A percentile compares a stretch with the other conserved stretches of the same genome.
Evolutionary conservation across 116 monocot genomes (phyloP).

Genomic region (Thalassia testudinum): DNA sequence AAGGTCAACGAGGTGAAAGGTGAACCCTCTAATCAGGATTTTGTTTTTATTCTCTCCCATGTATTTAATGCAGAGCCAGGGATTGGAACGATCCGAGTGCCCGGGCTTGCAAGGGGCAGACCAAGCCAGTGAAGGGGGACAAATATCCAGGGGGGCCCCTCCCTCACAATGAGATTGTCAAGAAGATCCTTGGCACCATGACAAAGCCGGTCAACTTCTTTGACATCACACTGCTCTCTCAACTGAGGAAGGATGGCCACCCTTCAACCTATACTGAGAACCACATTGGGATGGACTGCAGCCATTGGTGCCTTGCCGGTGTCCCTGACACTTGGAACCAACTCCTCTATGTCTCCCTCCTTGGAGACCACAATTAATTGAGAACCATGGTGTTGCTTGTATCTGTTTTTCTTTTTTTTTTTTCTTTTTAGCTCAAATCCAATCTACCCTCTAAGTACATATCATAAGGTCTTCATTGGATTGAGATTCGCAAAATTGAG

Average conservation of each 20-base stretch:
- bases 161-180: conserved; percentile 29
- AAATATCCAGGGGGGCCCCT: conserved; percentile 15
- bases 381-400: too few relatives aligned
- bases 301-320: conserved; percentile 75
- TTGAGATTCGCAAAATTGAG: too few relatives aligned
- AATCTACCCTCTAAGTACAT: too few relatives aligned
- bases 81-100: conserved; percentile 32
- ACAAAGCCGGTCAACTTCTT: conserved; percentile 32
- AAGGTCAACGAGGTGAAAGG: too few relatives aligned
- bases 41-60: too few relatives aligned
- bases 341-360: conserved; percentile 49
- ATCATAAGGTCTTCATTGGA: too few relatives aligned
- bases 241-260: conserved; percentile 69
- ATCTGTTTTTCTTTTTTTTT: too few relatives aligned
- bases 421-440: too few relatives aligned
- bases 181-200: conserved; percentile 26
- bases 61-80: background rate
- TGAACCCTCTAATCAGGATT: too few relatives aligned
- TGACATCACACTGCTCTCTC: conserved; percentile 59
- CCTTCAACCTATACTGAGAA: conserved; percentile 45
- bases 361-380: too few relatives aligned
- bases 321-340: conserved; percentile 76
- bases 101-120: conserved; percentile 31
- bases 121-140: conserved; percentile 26
- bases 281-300: conserved; percentile 39